Conservation (phyloP, 1,284 basidiomycete genomes). For the Cystobasidium pallidum region DNA sequence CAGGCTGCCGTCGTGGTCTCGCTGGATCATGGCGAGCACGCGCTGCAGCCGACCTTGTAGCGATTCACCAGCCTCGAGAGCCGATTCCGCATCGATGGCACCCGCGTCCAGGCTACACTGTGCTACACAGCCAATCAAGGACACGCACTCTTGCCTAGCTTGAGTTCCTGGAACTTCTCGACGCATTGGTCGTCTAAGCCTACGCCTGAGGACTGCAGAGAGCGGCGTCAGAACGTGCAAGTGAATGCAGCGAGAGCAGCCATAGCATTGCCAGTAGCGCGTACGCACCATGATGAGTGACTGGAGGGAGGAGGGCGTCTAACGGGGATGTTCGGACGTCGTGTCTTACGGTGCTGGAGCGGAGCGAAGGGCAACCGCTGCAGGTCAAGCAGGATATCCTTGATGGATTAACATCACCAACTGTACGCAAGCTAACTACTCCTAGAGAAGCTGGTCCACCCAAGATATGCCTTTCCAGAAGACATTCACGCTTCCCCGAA, state of each 20-base stretch:
- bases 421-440: background rate
- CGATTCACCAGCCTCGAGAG: too few relatives aligned
- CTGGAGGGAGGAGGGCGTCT: background rate
- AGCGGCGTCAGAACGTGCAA: background rate
- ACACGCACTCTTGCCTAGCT: slow-evolving; percentile 66
- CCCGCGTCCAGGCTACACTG: background rate
- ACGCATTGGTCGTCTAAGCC: slow-evolving; percentile 67
- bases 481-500: slow-evolving; percentile 42
- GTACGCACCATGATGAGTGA: slow-evolving; percentile 17
- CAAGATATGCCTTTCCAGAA: slow-evolving; percentile 44
- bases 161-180: slow-evolving; percentile 68
- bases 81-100: background rate
- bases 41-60: too few relatives aligned
- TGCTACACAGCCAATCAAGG: background rate
- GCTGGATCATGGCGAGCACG: background rate
- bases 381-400: too few relatives aligned
- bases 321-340: background rate
- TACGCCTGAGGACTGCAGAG: slow-evolving; percentile 74
- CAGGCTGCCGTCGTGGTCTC: slow-evolving; percentile 1
- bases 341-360: background rate
- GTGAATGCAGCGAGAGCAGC: background rate
- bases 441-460: background rate
- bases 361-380: background rate
- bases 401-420: background rate
- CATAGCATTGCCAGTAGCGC: background rate